Percentiles rank a stretch among this genome's conserved stretches.
Evolutionary conservation across 2,329 filamentous ascomycete species (phyloP).

Genomic region (Fusarium acutatum): DNA sequence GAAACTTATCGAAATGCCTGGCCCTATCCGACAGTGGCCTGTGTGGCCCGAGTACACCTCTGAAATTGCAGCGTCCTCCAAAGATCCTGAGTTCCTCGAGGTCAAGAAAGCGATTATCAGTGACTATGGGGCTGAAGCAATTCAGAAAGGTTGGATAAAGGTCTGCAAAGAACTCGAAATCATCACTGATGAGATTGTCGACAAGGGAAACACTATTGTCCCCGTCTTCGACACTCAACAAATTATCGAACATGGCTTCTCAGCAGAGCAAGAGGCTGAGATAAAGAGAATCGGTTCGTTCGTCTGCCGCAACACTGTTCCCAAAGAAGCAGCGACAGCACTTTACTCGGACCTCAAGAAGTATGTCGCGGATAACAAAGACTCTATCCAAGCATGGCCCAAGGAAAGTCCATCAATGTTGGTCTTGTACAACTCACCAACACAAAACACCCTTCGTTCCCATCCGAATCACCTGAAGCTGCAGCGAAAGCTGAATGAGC

Average conservation of each 20-base stretch:
- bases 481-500: not conserved
- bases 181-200: not conserved
- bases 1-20: not conserved
- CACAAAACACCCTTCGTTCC: not conserved
- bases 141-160: not conserved
- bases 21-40: not conserved
- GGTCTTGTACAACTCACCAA: not conserved
- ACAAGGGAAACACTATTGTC: not conserved
- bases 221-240: not conserved
- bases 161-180: not conserved
- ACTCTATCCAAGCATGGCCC: not conserved
- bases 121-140: not conserved
- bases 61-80: not conserved
- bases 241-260: not conserved
- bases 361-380: not conserved
- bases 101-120: not conserved
- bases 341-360: not conserved
- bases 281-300: not conserved
- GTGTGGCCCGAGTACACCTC: not conserved
- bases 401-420: conserved; percentile 7
- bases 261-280: not conserved
- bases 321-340: not conserved
- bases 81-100: not conserved
- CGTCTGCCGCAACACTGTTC: not conserved
- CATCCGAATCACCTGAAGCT: not conserved